Conservation (phyloP, 2,329 filamentous ascomycete species). For the Biscogniauxia mediterranea region DNA sequence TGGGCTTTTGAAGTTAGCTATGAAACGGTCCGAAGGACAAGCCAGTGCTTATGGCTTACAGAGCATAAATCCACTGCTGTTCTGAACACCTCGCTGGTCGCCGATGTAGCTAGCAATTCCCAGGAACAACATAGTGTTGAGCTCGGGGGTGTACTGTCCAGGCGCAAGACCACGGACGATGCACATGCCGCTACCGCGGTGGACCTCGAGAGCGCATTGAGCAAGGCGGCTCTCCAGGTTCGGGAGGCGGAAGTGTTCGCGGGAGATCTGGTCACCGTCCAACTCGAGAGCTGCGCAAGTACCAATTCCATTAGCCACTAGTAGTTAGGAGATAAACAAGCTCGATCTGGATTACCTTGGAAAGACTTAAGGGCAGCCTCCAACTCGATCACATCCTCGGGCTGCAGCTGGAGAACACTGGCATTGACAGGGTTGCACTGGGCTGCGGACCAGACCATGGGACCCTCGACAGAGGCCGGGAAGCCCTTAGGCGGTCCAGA, state of each 20-base stretch:
- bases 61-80: slow-evolving; percentile 46
- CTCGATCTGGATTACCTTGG: slow-evolving; percentile 20
- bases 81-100: slow-evolving; percentile 50
- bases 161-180: slow-evolving; percentile 54
- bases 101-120: slow-evolving; percentile 57
- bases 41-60: slow-evolving; percentile 33
- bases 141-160: slow-evolving; percentile 46
- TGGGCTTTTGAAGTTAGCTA: slow-evolving; percentile 39
- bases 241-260: slow-evolving; percentile 42
- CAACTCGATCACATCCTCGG: slow-evolving; percentile 23
- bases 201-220: slow-evolving; percentile 35
- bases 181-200: slow-evolving; percentile 48
- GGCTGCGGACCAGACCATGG: slow-evolving; percentile 21
- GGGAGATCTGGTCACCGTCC: slow-evolving; percentile 37
- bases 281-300: slow-evolving; percentile 33
- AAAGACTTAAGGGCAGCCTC: slow-evolving; percentile 25
- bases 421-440: slow-evolving; percentile 10
- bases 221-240: slow-evolving; percentile 35
- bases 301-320: not conserved
- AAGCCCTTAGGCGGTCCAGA: slow-evolving; percentile 17
- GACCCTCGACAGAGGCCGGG: slow-evolving; percentile 16
- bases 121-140: slow-evolving; percentile 55
- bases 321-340: slow-evolving; percentile 17
- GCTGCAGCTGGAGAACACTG: slow-evolving; percentile 20
- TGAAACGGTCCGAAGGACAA: slow-evolving; percentile 1